A percentile compares a stretch with the other conserved stretches of the same genome.
phyloP scores from a whole-genome alignment of 1,284 basidiomycete genomes.

The Marasmius oreades region DNA sequence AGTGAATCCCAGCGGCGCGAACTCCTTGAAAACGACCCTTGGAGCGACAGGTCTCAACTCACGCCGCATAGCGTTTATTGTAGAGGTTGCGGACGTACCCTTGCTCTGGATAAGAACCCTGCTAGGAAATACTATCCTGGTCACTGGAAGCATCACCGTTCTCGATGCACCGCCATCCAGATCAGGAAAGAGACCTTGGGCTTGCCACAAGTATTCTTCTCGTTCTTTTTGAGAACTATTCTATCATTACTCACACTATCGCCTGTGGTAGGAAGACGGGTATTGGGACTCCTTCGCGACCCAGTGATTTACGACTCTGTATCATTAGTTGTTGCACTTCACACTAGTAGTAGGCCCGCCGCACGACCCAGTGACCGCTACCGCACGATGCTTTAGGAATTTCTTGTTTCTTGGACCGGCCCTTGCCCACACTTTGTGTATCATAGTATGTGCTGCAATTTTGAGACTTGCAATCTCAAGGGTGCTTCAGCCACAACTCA shows the following conservation, averaged over 20 bases:
- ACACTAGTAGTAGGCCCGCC: background rate
- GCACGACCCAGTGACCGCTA: no score
- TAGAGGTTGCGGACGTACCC: background rate
- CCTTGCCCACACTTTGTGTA: no score
- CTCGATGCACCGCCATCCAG: background rate
- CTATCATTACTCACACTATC: background rate
- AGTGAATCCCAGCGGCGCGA: background rate
- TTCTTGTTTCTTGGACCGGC: no score
- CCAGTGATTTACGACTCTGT: background rate
- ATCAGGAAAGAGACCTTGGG: background rate
- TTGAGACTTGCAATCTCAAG: no score
- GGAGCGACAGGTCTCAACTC: background rate
- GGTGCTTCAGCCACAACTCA: no score
- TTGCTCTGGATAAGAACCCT: background rate
- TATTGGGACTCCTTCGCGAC: background rate
- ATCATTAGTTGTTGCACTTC: background rate
- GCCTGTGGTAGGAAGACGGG: background rate
- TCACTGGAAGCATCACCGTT: slow-evolving; percentile 3
- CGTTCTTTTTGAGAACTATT: background rate
- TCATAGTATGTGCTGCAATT: no score
- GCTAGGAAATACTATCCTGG: slow-evolving; percentile 2
- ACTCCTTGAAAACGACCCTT: slow-evolving; percentile 1
- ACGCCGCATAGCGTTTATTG: background rate
- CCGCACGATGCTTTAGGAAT: no score
- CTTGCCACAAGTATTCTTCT: background rate